Percentiles rank a stretch among this genome's conserved stretches.
These are phyloP conservation scores for Bolboschoenoplectus hybrid DNA, from an alignment of 202 grass and related monocot genomes.

Conservation along the genomic window DNA sequence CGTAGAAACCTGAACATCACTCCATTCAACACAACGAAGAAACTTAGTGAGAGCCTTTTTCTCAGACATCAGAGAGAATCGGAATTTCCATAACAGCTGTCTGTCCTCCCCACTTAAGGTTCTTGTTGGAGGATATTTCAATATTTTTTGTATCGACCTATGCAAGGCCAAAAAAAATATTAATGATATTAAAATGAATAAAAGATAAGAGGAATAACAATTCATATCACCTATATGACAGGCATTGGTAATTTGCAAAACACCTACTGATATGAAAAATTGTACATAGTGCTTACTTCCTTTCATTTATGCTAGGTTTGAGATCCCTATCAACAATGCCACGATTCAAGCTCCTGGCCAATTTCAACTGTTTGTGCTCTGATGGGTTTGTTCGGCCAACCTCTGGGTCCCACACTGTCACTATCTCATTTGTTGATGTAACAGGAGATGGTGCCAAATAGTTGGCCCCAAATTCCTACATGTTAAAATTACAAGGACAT, in stretches of 20 bases:
- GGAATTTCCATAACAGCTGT: slow-evolving; percentile 98
- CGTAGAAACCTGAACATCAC: slow-evolving; percentile 76
- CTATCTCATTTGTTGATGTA: slow-evolving; percentile 83
- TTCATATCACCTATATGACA: slow-evolving; percentile 2
- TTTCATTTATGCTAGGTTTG: slow-evolving; percentile 87
- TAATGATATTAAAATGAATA: slow-evolving; percentile 29
- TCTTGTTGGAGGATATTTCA: slow-evolving; percentile 89
- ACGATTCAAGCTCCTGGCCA: slow-evolving; percentile 94
- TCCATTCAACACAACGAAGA: slow-evolving; percentile 90
- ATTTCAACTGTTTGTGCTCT: slow-evolving; percentile 96
- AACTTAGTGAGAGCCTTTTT: slow-evolving; percentile 99
- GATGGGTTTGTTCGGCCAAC: slow-evolving; percentile 92
- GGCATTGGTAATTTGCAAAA: neutral
- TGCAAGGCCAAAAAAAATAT: slow-evolving; percentile 17
- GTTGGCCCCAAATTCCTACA: slow-evolving; percentile 89
- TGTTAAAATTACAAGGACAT: neutral
- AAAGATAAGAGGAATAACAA: slow-evolving; percentile 3
- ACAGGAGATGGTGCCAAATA: slow-evolving; percentile 66
- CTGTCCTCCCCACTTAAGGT: slow-evolving; percentile 78
- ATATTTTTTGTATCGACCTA: slow-evolving; percentile 82
- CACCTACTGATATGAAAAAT: slow-evolving; percentile 27
- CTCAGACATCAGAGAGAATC: slow-evolving; percentile 99
- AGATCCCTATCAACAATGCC: slow-evolving; percentile 96
- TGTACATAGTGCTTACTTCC: slow-evolving; percentile 72
- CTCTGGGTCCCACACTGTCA: slow-evolving; percentile 92